These are phyloP conservation scores for Ogataea paradorogensis DNA, from an alignment of 805 yeast genomes.

Conservation along the genomic window DNA sequence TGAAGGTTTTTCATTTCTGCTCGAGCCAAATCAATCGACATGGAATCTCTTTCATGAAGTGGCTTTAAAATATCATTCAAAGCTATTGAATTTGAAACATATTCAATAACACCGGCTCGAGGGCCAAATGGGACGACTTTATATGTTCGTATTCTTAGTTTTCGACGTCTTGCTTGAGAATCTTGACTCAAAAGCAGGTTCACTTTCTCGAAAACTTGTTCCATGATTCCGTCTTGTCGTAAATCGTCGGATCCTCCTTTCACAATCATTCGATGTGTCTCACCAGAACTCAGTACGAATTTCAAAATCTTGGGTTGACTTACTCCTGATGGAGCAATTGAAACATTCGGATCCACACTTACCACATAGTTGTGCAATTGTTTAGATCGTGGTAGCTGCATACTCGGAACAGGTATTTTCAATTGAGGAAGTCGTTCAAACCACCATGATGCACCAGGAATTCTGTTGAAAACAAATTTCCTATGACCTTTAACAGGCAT, in stretches of 20 bases:
- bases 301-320: conserved; percentile 81
- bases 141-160: conserved; percentile 72
- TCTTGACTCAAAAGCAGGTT: conserved; percentile 60
- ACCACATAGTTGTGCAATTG: conserved; percentile 47
- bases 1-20: conserved; percentile 59
- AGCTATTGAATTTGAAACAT: conserved; percentile 74
- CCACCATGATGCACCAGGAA: conserved; percentile 59
- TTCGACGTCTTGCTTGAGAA: conserved; percentile 53
- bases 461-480: conserved; percentile 33
- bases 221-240: conserved; percentile 96
- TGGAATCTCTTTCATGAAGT: conserved; percentile 53
- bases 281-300: conserved; percentile 57
- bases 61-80: conserved; percentile 65
- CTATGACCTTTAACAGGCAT: conserved; percentile 37
- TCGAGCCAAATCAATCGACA: conserved; percentile 59
- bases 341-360: conserved; percentile 43
- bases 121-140: conserved; percentile 90
- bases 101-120: conserved; percentile 83
- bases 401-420: conserved; percentile 67
- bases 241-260: conserved; percentile 91
- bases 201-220: conserved; percentile 89
- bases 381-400: conserved; percentile 35
- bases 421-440: conserved; percentile 40
- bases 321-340: conserved; percentile 77
- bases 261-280: conserved; percentile 54